Evolutionary conservation across 1,284 basidiomycete species (phyloP).

Genomic region (Thecaphora frezii): DNA sequence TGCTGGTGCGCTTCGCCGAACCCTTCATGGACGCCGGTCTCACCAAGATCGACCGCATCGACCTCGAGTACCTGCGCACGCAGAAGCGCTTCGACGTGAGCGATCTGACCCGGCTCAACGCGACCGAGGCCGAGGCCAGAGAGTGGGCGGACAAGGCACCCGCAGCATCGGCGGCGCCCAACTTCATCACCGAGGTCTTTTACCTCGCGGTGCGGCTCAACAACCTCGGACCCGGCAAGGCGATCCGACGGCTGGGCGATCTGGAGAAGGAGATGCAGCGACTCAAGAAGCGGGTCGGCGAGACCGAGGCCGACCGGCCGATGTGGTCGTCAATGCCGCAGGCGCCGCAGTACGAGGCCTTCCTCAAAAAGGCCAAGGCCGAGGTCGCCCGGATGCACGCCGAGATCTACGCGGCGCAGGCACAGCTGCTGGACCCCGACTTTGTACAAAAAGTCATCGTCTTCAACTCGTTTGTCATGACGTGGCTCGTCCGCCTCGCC

Average conservation of each 20-base stretch:
- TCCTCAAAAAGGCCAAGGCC: conserved; percentile 52
- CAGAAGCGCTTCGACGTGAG: conserved; percentile 48
- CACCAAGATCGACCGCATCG: conserved; percentile 83
- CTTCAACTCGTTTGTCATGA: conserved; percentile 86
- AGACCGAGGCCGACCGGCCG: conserved; percentile 66
- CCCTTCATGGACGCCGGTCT: conserved; percentile 93
- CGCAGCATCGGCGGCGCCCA: conserved; percentile 57
- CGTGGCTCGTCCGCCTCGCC: conserved; percentile 90
- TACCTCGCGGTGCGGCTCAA: conserved; percentile 65
- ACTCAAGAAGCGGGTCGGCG: conserved; percentile 71
- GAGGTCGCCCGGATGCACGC: conserved; percentile 57
- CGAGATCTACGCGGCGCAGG: conserved; percentile 74
- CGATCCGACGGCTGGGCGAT: conserved; percentile 72
- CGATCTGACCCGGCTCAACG: conserved; percentile 54
- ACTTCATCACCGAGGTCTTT: conserved; percentile 95
- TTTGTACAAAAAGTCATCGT: conserved; percentile 76
- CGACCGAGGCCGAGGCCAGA: conserved; percentile 51
- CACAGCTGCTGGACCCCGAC: conserved; percentile 83
- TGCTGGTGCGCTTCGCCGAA: conserved; percentile 85
- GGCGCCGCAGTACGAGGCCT: conserved; percentile 55
- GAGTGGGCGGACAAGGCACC: conserved; percentile 38
- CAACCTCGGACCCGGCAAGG: conserved; percentile 61
- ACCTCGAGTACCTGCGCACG: conserved; percentile 68
- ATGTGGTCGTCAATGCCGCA: conserved; percentile 42
- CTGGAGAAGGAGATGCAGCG: conserved; percentile 66